These are phyloP conservation scores for Pseudonitzschia multiseries DNA, from an alignment of 108 stramenopile genomes.

Conservation along the genomic window DNA sequence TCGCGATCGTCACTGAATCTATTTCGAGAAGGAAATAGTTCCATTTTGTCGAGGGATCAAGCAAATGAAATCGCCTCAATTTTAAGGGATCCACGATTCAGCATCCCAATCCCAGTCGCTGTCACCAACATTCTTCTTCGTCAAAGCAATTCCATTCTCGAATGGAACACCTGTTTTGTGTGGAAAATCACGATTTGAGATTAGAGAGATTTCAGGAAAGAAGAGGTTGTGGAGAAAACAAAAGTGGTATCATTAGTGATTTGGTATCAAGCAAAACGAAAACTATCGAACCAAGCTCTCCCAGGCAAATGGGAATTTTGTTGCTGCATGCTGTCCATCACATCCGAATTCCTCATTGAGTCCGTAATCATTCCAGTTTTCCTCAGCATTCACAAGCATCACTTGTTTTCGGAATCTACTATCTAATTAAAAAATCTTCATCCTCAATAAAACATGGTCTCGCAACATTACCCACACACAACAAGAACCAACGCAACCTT, in stretches of 20 bases:
- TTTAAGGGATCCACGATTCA: constrained; percentile 40
- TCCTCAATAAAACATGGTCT: not conserved
- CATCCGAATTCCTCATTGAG: not conserved
- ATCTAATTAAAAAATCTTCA: constrained; percentile 15
- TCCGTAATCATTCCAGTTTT: constrained; percentile 2
- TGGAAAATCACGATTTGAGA: too few relatives aligned
- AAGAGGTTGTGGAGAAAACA: not conserved
- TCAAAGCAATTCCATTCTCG: constrained; percentile 86
- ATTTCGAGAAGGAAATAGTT: too few relatives aligned
- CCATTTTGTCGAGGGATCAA: too few relatives aligned
- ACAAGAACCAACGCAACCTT: too few relatives aligned
- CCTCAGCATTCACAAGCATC: not conserved
- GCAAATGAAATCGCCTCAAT: too few relatives aligned
- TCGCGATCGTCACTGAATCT: too few relatives aligned
- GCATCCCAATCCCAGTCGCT: constrained; percentile 69
- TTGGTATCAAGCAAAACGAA: not conserved
- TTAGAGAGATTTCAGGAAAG: not conserved
- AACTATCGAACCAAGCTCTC: not conserved
- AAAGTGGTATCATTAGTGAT: not conserved
- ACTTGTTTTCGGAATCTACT: constrained; percentile 17
- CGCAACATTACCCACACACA: not conserved
- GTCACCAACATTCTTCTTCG: constrained; percentile 73
- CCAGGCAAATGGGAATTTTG: not conserved
- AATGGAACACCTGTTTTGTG: constrained; percentile 65
- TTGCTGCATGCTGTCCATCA: not conserved